These are phyloP conservation scores for Aspergillus vadensis DNA, from an alignment of 2,329 filamentous ascomycete genomes.

Conservation along the genomic window DNA sequence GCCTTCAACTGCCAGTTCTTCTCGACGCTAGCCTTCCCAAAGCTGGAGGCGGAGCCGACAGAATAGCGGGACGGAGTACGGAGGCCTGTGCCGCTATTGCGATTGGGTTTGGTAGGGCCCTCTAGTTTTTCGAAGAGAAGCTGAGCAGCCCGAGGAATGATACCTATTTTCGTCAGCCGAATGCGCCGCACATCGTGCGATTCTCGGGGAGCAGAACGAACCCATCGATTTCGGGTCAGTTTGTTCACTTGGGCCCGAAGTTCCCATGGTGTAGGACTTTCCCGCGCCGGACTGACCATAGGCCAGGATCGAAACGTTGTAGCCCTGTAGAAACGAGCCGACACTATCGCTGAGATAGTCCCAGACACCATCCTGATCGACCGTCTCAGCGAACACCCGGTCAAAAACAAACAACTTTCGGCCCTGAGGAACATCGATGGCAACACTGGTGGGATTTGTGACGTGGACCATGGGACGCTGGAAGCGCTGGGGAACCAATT, in stretches of 20 bases:
- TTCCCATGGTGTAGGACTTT: slow-evolving; percentile 99
- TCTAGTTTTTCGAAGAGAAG: slow-evolving; percentile 87
- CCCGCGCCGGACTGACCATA: slow-evolving; percentile 97
- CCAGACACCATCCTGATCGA: slow-evolving; percentile 87
- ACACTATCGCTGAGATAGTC: slow-evolving; percentile 92
- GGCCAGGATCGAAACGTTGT: slow-evolving; percentile 96
- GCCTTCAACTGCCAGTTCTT: slow-evolving; percentile 90
- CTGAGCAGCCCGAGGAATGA: slow-evolving; percentile 88
- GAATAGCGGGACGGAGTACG: slow-evolving; percentile 80
- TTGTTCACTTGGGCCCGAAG: slow-evolving; percentile 80
- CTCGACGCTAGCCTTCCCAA: slow-evolving; percentile 55
- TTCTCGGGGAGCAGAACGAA: slow-evolving; percentile 49
- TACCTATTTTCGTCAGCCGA: slow-evolving; percentile 59
- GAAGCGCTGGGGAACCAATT: slow-evolving; percentile 93
- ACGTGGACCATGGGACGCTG: slow-evolving; percentile 91
- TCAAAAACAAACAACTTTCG: slow-evolving; percentile 97
- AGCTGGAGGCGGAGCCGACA: slow-evolving; percentile 53
- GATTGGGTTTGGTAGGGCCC: slow-evolving; percentile 54
- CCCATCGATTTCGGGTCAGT: slow-evolving; percentile 72
- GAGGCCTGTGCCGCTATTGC: slow-evolving; percentile 73
- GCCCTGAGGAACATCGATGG: slow-evolving; percentile 88
- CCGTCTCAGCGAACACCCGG: slow-evolving; percentile 82
- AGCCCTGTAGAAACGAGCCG: slow-evolving; percentile 86
- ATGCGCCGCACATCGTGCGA: not conserved
- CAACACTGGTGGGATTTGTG: slow-evolving; percentile 78